Base-by-base conservation (phyloP, 495 filamentous ascomycete genomes). In the Pyrenula aspistea region DNA sequence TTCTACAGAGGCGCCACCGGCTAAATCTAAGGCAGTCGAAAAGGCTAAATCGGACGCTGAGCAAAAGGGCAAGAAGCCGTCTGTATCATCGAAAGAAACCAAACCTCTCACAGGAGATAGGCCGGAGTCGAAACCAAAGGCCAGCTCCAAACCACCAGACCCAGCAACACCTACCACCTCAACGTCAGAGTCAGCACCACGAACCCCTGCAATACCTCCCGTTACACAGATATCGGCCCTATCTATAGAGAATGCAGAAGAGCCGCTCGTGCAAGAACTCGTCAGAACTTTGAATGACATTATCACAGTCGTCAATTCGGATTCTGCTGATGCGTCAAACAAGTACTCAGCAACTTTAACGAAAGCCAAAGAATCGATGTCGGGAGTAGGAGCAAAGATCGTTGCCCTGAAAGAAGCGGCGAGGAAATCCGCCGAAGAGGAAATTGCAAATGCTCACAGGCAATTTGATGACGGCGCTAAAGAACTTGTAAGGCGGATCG, bases 201-300 rank as follows among this genome's bases (percentile, higher is more conserved):
- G 65, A 24, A 56, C 71, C 59, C 65, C 68, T 23, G 65, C 68
- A 50, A 56, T 70, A 61, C 1, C 66, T 55, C 75, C 86, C 22
- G 73, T 84, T 1, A 70, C 77, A 49, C 80, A 78, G 15, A 87
- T 97, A 57, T 88, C 92, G 63, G 81, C 87, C 24, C 67, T 95
- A 25, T 78, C 82, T 53, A 77, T 91, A 42, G 73, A 77, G 54
- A 79, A 84, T 61, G 88, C 87, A 56, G 81, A 85, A 57, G 93
- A 97, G 62, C 84, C 88, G 2, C 75, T 95, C 22, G 88, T 96
- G 2, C 89, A 95, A 70, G 88, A 96, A 65, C 74, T 98, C n/a
- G 87, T 93, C 55, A 92, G 88, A 73, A 90, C 93, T 65, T 77
- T 97, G 60, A 98, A 98, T 71, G 88, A 92, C 69, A 86, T 98